A percentile compares a stretch with the other conserved stretches of the same genome.
These are phyloP conservation scores for Neocallimastix lanati DNA, from an alignment of 192 early-diverging fungal genomes.

Conservation along the genomic window DNA sequence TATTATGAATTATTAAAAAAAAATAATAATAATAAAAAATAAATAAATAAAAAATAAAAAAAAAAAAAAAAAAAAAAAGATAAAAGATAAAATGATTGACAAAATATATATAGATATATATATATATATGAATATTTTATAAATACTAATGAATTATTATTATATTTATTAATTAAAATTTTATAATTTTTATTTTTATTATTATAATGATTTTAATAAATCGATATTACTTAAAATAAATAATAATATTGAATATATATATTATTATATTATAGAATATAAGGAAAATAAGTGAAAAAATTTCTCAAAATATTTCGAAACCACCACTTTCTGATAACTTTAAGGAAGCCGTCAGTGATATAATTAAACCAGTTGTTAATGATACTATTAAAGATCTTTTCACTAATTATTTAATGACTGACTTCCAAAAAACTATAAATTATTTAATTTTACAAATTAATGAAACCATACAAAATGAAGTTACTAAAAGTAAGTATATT, in stretches of 20 bases:
- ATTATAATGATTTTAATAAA: too few relatives aligned
- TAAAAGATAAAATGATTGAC: too few relatives aligned
- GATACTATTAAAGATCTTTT: neutral
- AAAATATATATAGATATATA: too few relatives aligned
- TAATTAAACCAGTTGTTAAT: neutral
- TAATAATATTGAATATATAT: too few relatives aligned
- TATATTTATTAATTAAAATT: too few relatives aligned
- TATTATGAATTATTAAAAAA: neutral
- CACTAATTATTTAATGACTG: neutral
- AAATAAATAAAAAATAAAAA: too few relatives aligned
- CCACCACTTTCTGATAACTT: neutral
- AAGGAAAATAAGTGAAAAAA: neutral
- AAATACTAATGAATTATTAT: too few relatives aligned
- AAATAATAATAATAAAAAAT: too few relatives aligned
- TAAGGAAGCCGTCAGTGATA: neutral
- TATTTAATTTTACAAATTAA: neutral
- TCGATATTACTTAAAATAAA: too few relatives aligned
- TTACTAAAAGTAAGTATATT: neutral
- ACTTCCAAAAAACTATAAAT: neutral
- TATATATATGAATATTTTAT: too few relatives aligned
- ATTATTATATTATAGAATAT: neutral
- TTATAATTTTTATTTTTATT: too few relatives aligned
- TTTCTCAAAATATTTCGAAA: neutral
- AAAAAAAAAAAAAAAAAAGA: too few relatives aligned
- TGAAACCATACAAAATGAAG: neutral